Evolutionary conservation across 257 asterid genomes (phyloP).

Genomic region (Petrea volubilis): DNA sequence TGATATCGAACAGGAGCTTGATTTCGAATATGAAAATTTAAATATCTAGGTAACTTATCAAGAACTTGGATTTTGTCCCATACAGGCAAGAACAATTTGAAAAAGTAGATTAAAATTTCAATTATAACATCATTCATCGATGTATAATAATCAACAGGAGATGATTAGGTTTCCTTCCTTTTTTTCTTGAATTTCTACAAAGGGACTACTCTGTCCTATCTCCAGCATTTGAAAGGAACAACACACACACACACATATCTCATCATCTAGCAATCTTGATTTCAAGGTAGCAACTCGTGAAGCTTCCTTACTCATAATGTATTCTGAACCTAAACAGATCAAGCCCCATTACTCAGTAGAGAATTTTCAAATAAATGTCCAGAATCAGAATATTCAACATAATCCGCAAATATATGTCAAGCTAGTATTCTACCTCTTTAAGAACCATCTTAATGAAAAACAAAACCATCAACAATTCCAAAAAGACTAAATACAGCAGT

Average conservation of each 20-base stretch:
- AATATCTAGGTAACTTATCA: too few relatives aligned
- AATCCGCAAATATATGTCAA: neutral
- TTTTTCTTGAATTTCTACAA: neutral
- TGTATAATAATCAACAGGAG: too few relatives aligned
- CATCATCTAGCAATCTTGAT: neutral
- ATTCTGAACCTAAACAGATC: neutral
- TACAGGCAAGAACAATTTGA: too few relatives aligned
- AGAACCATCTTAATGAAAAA: neutral
- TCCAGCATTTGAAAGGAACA: neutral
- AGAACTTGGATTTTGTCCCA: too few relatives aligned
- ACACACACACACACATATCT: too few relatives aligned
- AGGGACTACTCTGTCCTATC: neutral
- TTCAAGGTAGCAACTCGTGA: too few relatives aligned
- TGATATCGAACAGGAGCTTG: too few relatives aligned
- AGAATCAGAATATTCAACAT: neutral
- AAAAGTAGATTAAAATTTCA: too few relatives aligned
- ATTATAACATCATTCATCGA: too few relatives aligned
- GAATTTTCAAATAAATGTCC: neutral
- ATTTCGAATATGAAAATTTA: too few relatives aligned
- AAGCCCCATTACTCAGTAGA: too few relatives aligned
- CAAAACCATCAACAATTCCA: neutral
- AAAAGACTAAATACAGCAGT: neutral
- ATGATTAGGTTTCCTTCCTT: too few relatives aligned
- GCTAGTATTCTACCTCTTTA: neutral
- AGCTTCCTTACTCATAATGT: neutral